These are phyloP conservation scores for Phytopythium oedochilum DNA, from an alignment of 352 stramenopile genomes.

Conservation along the genomic window DNA sequence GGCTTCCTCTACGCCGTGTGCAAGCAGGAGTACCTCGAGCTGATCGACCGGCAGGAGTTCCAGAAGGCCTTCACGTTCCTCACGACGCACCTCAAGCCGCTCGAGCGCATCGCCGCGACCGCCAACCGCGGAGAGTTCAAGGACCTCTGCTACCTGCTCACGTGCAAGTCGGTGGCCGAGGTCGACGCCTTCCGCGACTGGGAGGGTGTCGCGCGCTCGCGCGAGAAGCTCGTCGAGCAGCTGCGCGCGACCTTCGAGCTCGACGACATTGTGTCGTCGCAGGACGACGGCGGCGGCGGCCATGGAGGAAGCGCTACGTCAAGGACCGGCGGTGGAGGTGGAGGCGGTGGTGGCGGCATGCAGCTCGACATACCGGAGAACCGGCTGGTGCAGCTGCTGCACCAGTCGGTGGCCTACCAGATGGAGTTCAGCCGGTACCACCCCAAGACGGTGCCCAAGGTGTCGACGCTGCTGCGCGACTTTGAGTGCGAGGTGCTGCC, in stretches of 20 bases:
- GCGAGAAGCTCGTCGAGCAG: conserved; percentile 84
- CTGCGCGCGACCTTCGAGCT: conserved; percentile 77
- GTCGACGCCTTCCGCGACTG: conserved; percentile 82
- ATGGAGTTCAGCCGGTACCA: conserved; percentile 89
- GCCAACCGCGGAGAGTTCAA: conserved; percentile 85
- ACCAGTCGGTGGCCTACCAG: conserved; percentile 86
- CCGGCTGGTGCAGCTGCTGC: conserved; percentile 71
- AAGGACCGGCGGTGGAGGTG: conserved; percentile 10
- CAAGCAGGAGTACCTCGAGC: conserved; percentile 87
- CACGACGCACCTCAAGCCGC: conserved; percentile 83
- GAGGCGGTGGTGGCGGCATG: neutral
- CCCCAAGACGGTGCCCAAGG: conserved; percentile 81
- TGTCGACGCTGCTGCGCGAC: conserved; percentile 76
- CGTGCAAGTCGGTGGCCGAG: conserved; percentile 83
- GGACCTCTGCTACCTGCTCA: conserved; percentile 87
- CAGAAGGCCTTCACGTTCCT: conserved; percentile 90
- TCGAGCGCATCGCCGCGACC: conserved; percentile 75
- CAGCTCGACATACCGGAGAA: conserved; percentile 59
- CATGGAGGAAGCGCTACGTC: too few species aligned
- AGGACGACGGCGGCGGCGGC: conserved; percentile 22
- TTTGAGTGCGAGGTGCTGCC: conserved; percentile 87
- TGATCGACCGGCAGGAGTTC: conserved; percentile 87
- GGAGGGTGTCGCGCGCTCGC: conserved; percentile 70
- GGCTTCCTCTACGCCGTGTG: conserved; percentile 87
- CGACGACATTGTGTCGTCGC: conserved; percentile 58